A percentile compares a stretch with the other conserved stretches of the same genome.
Conservation (phyloP, 306 rosid species). For the Alnus glutinosa region DNA sequence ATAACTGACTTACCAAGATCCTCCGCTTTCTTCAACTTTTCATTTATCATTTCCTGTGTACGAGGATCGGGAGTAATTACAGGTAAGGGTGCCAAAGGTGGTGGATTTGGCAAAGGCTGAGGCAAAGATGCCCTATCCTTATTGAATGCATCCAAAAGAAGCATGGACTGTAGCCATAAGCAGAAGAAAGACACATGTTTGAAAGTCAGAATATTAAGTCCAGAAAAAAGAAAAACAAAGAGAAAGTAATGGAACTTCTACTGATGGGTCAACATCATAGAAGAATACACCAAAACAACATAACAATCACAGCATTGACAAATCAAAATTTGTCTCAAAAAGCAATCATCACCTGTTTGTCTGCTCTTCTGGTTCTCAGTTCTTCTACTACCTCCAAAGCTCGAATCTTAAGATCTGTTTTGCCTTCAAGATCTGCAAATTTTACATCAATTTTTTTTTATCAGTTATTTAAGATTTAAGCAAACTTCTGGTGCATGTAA, state of each 20-base stretch:
- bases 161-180: constrained; percentile 62
- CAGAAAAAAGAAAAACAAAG: background rate
- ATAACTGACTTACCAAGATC: constrained; percentile 74
- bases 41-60: constrained; percentile 98
- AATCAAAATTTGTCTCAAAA: constrained; percentile 17
- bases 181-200: constrained; percentile 12
- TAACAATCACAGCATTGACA: constrained; percentile 10
- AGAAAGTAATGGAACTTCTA: background rate
- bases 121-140: constrained; percentile 97
- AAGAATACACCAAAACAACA: background rate
- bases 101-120: constrained; percentile 89
- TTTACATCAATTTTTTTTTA: constrained; percentile 14
- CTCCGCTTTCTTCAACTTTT: constrained; percentile 96
- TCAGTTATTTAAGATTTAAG: background rate
- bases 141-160: constrained; percentile 94
- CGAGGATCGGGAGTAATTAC: constrained; percentile 80
- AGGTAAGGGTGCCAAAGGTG: constrained; percentile 87
- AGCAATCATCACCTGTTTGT: constrained; percentile 72
- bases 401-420: constrained; percentile 88
- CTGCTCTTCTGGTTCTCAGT: constrained; percentile 89
- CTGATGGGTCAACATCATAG: constrained; percentile 17
- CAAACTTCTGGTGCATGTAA: background rate
- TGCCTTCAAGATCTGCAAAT: constrained; percentile 93
- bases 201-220: constrained; percentile 16
- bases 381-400: constrained; percentile 88